phyloP scores from a whole-genome alignment of 2,329 filamentous ascomycete species.

The Bimuria novae-zelandiae region DNA sequence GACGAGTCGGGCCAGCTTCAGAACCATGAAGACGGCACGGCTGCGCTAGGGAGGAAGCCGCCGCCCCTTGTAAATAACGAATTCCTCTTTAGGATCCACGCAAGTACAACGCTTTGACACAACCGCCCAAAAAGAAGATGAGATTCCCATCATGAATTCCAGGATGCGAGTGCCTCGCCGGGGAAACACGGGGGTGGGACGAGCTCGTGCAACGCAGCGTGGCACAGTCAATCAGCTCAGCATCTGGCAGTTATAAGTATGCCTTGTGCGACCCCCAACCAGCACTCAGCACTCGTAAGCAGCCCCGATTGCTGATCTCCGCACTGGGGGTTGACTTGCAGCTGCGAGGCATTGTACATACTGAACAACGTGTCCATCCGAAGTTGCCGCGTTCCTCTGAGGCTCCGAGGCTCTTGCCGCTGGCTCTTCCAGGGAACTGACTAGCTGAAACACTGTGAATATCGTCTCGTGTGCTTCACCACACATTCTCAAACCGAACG shows the following conservation, averaged over 20 bases:
- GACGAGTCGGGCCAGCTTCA: background rate
- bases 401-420: too few species aligned
- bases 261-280: background rate
- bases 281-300: background rate
- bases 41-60: constrained; percentile 4
- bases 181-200: background rate
- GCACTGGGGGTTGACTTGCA: background rate
- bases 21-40: background rate
- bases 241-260: too few species aligned
- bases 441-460: constrained; percentile 18
- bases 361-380: background rate
- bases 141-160: background rate
- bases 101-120: background rate
- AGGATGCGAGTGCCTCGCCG: background rate
- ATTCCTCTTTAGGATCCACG: background rate
- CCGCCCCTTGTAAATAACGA: constrained; percentile 2
- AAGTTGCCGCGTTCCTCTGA: background rate
- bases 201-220: constrained; percentile 1
- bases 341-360: background rate
- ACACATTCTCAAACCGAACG: constrained; percentile 18
- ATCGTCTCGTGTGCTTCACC: constrained; percentile 15
- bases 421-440: too few species aligned
- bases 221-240: background rate
- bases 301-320: background rate
- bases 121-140: background rate